Percentiles rank a stretch among this genome's conserved stretches.
phyloP scores from a whole-genome alignment of 1,284 basidiomycete species.

The Ceratobasidium sp. region DNA sequence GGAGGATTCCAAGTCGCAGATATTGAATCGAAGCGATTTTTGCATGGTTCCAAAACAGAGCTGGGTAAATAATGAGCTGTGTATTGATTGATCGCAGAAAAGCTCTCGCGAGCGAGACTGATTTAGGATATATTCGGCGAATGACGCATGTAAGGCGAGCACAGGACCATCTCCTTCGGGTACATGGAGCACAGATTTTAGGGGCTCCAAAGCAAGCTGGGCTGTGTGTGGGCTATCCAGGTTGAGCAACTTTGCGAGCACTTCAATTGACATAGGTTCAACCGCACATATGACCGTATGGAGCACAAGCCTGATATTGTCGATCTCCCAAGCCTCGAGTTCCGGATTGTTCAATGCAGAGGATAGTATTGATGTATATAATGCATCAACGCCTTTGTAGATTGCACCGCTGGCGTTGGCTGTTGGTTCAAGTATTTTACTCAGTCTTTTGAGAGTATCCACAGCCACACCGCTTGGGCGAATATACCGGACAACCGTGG shows the following conservation, averaged over 20 bases:
- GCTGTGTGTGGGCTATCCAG: background rate
- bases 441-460: background rate
- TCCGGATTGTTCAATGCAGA: background rate
- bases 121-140: slow-evolving; percentile 9
- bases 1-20: slow-evolving; percentile 16
- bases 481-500: background rate
- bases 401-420: background rate
- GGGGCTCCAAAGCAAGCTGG: background rate
- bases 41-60: slow-evolving; percentile 11
- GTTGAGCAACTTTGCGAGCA: background rate
- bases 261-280: background rate
- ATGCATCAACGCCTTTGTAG: background rate
- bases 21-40: slow-evolving; percentile 3
- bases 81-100: background rate
- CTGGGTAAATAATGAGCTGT: background rate
- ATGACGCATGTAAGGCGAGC: slow-evolving; percentile 4
- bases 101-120: background rate
- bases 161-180: background rate
- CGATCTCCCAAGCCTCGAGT: background rate
- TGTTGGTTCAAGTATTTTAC: background rate
- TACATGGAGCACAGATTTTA: slow-evolving; percentile 1
- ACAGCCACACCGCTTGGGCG: background rate
- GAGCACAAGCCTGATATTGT: background rate
- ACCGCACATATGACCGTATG: background rate
- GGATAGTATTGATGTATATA: background rate